Base-by-base conservation (phyloP, 805 yeast genomes). In the Candida silvicultrix region DNA sequence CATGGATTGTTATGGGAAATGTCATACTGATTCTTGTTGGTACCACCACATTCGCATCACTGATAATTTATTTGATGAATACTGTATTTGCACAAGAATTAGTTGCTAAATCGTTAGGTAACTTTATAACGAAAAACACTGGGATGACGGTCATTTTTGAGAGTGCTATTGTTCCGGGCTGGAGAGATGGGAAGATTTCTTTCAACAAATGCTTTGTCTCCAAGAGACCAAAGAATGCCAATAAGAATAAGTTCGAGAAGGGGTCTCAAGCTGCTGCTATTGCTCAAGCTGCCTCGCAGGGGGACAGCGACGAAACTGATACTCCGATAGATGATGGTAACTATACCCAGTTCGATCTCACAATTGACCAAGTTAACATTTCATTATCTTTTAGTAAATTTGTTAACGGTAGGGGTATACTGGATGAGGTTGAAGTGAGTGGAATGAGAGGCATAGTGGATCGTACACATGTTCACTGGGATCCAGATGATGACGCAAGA, bases 371-470 rank as follows among this genome's bases (percentile, higher is more conserved):
- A 53, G 83, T 90, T 12, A 82, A 83, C 44, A 77, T 94, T 0
- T 81, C 95, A 1, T 67, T 94, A 16, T 85, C 95, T 12, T 79
- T 94, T 53, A 71, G 78, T 44, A 88, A 89, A 57, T 94, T 97
- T 95, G 68, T 94, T 44, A 83, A 86, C 55, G 98, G 98, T 0
- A 75, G 75, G 44, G 99, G 99, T 0, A 83, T 94, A 16, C 67
- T 94, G 18, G 83, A 87, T 49, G 89, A 81, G 42, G 78, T 89
- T 48, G 86, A 86, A 42, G 71, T 92, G 38, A 80, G 78, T 54
- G 98, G 99, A 0, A 66, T 94, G 43, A 73, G 99, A 47, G 99
- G 99, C 2, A 85, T 90, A 1, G 84, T 92, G 14, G 99, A 94
- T 63, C 74, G 99, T 52, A 80, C 95, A 0, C 92, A 85, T 62